Evolutionary conservation across 2,329 filamentous ascomycete genomes (phyloP).

Genomic region (Colletotrichum eleusines): DNA sequence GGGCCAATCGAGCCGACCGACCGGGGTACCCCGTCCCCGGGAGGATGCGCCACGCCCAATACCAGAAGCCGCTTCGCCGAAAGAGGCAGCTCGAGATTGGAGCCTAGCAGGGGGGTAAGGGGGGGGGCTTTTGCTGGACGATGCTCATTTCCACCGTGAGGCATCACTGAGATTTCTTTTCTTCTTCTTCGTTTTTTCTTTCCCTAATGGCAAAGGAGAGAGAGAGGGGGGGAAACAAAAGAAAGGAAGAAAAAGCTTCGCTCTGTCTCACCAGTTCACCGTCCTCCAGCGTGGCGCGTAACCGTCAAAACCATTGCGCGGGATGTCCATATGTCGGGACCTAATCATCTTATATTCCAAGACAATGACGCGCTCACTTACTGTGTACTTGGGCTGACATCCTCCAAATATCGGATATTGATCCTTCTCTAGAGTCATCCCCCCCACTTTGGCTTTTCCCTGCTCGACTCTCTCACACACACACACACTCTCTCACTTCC

Average conservation of each 20-base stretch:
- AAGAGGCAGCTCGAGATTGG: conserved; percentile 37
- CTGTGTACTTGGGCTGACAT: not conserved
- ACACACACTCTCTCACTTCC: not conserved
- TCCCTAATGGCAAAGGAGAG: no score
- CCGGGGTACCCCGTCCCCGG: not conserved
- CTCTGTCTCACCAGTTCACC: not conserved
- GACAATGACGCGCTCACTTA: not conserved
- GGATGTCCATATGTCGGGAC: not conserved
- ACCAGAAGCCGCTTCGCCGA: conserved; percentile 33
- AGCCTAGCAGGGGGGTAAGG: not conserved
- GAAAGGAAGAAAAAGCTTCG: not conserved
- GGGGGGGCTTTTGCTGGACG: conserved; percentile 30
- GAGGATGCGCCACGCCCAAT: conserved; percentile 1
- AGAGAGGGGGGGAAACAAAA: no score
- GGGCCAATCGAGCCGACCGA: conserved; percentile 4
- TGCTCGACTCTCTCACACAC: no score
- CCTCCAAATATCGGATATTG: not conserved
- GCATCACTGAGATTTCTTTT: conserved; percentile 1
- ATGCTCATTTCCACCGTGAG: conserved; percentile 17
- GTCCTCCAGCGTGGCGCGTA: conserved; percentile 4
- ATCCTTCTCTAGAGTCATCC: no score
- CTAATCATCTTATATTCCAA: conserved; percentile 7
- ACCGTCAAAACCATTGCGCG: not conserved
- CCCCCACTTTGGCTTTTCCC: no score
- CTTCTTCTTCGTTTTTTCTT: no score